A percentile compares a stretch with the other conserved stretches of the same genome.
Conservation (phyloP, 2,329 filamentous ascomycete genomes). For the Cladosporium halotolerans region DNA sequence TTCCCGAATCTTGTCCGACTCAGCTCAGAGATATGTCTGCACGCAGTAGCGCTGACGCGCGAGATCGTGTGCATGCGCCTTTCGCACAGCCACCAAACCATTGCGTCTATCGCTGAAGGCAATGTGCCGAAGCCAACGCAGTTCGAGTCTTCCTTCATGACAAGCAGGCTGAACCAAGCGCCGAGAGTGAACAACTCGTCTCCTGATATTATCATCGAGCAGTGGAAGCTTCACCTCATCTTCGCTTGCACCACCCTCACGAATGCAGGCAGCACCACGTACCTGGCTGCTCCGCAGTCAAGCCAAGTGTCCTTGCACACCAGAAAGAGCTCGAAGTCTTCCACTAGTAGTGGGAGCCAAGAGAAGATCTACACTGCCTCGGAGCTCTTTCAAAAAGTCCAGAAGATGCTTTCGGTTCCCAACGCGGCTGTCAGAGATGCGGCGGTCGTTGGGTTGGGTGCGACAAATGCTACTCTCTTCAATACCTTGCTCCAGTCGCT, state of each 20-base stretch:
- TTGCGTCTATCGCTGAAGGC: constrained; percentile 71
- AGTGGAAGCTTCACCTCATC: constrained; percentile 96
- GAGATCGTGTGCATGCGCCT: constrained; percentile 90
- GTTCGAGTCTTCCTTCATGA: constrained; percentile 12
- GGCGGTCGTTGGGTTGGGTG: constrained; percentile 84
- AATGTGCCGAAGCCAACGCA: constrained; percentile 39
- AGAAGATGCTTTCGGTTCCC: constrained; percentile 75
- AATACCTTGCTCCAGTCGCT: constrained; percentile 83
- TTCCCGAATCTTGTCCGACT: constrained; percentile 92
- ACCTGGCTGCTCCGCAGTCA: constrained; percentile 40
- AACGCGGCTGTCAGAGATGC: constrained; percentile 80
- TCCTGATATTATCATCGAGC: constrained; percentile 83
- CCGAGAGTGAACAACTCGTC: constrained; percentile 55
- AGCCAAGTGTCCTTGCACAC: constrained; percentile 59
- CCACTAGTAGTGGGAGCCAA: constrained; percentile 50
- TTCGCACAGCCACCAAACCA: constrained; percentile 83
- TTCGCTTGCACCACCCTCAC: constrained; percentile 95
- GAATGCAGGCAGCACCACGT: constrained; percentile 55
- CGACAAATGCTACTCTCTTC: constrained; percentile 92
- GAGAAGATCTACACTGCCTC: constrained; percentile 82
- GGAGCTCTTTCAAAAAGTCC: constrained; percentile 84
- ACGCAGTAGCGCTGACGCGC: constrained; percentile 82
- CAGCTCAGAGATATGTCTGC: constrained; percentile 83
- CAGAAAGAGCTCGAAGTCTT: constrained; percentile 71
- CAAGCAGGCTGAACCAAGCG: constrained; percentile 49